Base-by-base conservation (phyloP, 2,329 filamentous ascomycete species). In the Bimuria novae-zelandiae region DNA sequence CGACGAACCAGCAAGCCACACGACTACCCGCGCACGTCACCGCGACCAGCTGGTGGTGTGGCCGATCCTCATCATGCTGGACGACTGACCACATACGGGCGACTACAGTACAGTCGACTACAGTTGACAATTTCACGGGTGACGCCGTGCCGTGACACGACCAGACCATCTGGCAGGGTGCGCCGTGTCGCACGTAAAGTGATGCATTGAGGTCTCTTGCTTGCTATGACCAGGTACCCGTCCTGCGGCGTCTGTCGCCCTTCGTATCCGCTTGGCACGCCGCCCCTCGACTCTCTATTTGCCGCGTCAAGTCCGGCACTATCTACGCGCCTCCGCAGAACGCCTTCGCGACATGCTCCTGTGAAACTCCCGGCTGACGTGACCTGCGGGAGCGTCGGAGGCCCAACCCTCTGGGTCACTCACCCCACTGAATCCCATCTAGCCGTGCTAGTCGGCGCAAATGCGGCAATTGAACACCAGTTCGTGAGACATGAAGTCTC, bases 251-350 rank as follows among this genome's bases (percentile, higher is more conserved):
- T 41, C 40, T 27, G 55, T 57, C 36, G 42, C 37, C 44, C 22
- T 54, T 58, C 54, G 56, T 59, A 52, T 57, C 59, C 55, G 57
- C 61, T 63, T 60, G 59, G 56, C 57, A 53, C 60, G 59, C 61
- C 60, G 59, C 55, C 60, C 59, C 63, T 56, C 62, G 67, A 57
- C 54, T 57, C 63, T 57, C 60, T 45, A 68, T 71, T 70, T 68
- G 68, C 67, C 65, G 62, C 61, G 61, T 63, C 58, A 49, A 65
- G 58, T 67, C 64, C 65, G 58, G 55, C 56, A 60, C 56, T 55
- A 59, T 46, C 49, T 43, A 27, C 40, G 19, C 39, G 17, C 30
- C 30, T 47, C 52, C 42, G 51, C 59, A 54, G 52, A 57, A 33
- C 48, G 12, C 51, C 54, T 55, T 49, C 57, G 54, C 62, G 57